Evolutionary conservation across 2,329 filamentous ascomycete genomes (phyloP), one percentile per base, ranked within the genome.

Genomic region (Colletotrichum ledebouriae): DNA sequence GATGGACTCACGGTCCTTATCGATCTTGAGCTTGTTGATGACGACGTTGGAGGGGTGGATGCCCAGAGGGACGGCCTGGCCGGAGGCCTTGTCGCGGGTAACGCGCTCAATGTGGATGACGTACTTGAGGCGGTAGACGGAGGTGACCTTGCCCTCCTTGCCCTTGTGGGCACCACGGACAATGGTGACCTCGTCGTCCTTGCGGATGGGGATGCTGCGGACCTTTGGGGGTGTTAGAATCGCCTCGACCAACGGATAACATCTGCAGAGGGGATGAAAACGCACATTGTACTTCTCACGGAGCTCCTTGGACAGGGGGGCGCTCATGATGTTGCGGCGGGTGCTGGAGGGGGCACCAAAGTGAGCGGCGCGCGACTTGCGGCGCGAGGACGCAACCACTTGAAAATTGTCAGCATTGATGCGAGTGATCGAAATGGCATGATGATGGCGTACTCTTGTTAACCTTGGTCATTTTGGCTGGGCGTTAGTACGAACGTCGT

Each of bases 361-460:
- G 90, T 99, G 95, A 82, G 94, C 93, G 89, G 97, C 97, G 86
- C 96, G 94, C 86, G 94, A 96, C 94, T 99, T 99, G 87, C 95
- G 92, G 86, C 95, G 91, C 81, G 94, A 97, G 84, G 93, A 93
- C 84, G 87, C 83, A 79, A 94, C 80, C 78, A 82, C 89, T 91
- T 53, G 46, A 12, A 46, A 22, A 46, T 22, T 33, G 72, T 76
- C 68, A 77, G 70, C 59, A 71, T 37, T 33, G 39, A 37, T 9
- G 9, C 49, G 34, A 70, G 58, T 47, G 71, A 52, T 39, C 49
- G 10, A 10, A 34, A 12, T 1, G 20, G 12, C 34, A 20, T 9
- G 12, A 20, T 25, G 6, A 3, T 5, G 56, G 79, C 86, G 74
- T 81, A 88, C 86, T 80, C 78, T 79, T 81, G 85, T 87, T 90